These are phyloP conservation scores for Rhodocollybia butyracea DNA, from an alignment of 768 basidiomycete genomes.

Conservation along the genomic window DNA sequence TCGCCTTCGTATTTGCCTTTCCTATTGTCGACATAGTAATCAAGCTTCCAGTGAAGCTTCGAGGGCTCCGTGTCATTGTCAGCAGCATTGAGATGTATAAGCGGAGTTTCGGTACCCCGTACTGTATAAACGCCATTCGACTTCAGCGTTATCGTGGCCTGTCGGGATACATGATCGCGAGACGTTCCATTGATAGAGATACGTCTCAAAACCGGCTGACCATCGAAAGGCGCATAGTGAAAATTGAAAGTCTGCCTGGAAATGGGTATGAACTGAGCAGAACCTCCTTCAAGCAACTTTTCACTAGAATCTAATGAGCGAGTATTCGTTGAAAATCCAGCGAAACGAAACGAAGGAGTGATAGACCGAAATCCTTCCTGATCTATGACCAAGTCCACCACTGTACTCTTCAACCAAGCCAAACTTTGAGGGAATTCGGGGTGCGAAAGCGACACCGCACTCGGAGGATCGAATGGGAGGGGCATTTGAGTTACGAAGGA, in stretches of 20 bases:
- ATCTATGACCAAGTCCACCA: conserved; percentile 69
- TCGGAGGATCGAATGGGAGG: conserved; percentile 1
- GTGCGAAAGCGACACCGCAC: conserved; percentile 8
- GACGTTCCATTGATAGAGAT: conserved; percentile 63
- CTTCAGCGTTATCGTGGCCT: conserved; percentile 68
- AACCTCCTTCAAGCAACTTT: conserved; percentile 36
- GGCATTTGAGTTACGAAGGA: conserved; percentile 1
- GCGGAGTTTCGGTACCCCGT: conserved; percentile 55
- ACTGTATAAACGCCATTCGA: conserved; percentile 75
- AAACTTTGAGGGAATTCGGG: conserved; percentile 34
- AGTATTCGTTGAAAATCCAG: conserved; percentile 40
- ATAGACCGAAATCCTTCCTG: conserved; percentile 79
- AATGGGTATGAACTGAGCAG: conserved; percentile 65
- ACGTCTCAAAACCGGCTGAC: conserved; percentile 66
- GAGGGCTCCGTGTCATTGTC: conserved; percentile 22
- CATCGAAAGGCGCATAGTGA: conserved; percentile 68
- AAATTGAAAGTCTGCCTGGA: conserved; percentile 60
- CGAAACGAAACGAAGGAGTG: conserved; percentile 54
- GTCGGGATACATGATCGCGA: conserved; percentile 72
- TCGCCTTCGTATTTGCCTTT: conserved; percentile 57
- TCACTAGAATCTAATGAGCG: conserved; percentile 23
- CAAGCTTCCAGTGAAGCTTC: conserved; percentile 71
- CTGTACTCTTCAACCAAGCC: conserved; percentile 50
- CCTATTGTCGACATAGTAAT: conserved; percentile 71
- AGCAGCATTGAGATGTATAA: conserved; percentile 15